Conservation (phyloP, 163 green algal genomes). For the Volvox carteri region DNA sequence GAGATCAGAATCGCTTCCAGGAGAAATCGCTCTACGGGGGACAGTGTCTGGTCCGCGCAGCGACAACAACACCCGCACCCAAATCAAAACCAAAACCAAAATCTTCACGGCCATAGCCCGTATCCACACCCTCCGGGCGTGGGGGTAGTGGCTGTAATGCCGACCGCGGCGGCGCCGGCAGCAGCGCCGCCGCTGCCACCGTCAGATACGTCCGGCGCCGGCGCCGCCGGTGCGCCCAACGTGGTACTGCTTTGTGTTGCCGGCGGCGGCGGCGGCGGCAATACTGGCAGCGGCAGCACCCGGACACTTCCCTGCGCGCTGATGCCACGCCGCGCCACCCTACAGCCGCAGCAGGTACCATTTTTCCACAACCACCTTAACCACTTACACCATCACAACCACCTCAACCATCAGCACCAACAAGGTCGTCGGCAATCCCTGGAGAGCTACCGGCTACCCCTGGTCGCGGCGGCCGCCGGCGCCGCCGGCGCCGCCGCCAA, state of each 20-base stretch:
- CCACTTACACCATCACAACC: not conserved
- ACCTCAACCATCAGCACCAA: not conserved
- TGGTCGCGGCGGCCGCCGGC: not conserved
- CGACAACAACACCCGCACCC: not conserved
- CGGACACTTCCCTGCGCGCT: not conserved
- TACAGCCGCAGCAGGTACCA: not conserved
- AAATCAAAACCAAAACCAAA: not conserved
- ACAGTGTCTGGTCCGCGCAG: not conserved
- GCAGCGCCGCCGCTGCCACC: not conserved
- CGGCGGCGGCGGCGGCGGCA: not conserved
- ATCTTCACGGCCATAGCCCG: too few relatives aligned
- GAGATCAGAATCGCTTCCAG: not conserved
- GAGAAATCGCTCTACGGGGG: not conserved
- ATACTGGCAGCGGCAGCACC: not conserved
- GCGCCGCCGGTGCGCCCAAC: not conserved
- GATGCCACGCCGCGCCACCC: not conserved
- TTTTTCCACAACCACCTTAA: not conserved
- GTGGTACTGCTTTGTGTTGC: not conserved
- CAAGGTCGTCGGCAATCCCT: constrained; percentile 1
- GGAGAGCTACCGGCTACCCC: not conserved
- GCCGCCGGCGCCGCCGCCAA: not conserved
- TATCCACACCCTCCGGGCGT: not conserved
- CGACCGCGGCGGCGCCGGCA: not conserved
- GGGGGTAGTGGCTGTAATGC: not conserved
- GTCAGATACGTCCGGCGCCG: not conserved